Evolutionary conservation across 2,329 filamentous ascomycete genomes (phyloP).

Genomic region (Elsinoe ampelina): DNA sequence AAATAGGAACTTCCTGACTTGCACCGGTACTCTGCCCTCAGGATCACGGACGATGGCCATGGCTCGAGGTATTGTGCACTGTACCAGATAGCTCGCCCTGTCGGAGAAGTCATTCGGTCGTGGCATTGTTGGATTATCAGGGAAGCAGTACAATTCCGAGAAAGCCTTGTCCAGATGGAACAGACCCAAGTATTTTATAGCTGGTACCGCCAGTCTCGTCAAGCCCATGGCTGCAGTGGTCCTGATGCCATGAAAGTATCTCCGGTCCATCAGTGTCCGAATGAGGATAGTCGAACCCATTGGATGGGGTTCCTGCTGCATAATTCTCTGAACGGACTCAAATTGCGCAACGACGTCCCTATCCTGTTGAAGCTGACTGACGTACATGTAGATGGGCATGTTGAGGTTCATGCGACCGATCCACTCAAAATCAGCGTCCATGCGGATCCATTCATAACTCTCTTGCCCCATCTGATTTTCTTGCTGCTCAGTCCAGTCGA

Average conservation of each 20-base stretch:
- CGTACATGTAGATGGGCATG: conserved; percentile 94
- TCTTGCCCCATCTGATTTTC: conserved; percentile 90
- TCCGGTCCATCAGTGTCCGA: conserved; percentile 78
- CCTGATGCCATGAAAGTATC: conserved; percentile 91
- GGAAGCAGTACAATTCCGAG: conserved; percentile 77
- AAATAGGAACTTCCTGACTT: conserved; percentile 73
- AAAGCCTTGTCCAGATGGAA: conserved; percentile 80
- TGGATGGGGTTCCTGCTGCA: conserved; percentile 57
- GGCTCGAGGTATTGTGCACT: conserved; percentile 71
- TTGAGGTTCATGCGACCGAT: conserved; percentile 73
- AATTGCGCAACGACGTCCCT: conserved; percentile 85
- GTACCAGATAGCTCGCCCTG: conserved; percentile 73
- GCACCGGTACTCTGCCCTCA: conserved; percentile 65
- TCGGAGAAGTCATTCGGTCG: conserved; percentile 86
- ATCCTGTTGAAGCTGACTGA: conserved; percentile 94
- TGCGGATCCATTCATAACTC: conserved; percentile 96
- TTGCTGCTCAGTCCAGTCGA: conserved; percentile 82
- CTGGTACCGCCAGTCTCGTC: conserved; percentile 63
- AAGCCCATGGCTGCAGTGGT: conserved; percentile 73
- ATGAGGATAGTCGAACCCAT: conserved; percentile 83
- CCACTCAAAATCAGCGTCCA: conserved; percentile 98
- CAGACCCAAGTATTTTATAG: conserved; percentile 66
- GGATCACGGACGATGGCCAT: conserved; percentile 69
- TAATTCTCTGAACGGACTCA: conserved; percentile 66
- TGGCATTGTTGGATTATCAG: conserved; percentile 61